Evolutionary conservation across 164 flowering plant species (phyloP).

Genomic region (Kingdonia uniflora): DNA sequence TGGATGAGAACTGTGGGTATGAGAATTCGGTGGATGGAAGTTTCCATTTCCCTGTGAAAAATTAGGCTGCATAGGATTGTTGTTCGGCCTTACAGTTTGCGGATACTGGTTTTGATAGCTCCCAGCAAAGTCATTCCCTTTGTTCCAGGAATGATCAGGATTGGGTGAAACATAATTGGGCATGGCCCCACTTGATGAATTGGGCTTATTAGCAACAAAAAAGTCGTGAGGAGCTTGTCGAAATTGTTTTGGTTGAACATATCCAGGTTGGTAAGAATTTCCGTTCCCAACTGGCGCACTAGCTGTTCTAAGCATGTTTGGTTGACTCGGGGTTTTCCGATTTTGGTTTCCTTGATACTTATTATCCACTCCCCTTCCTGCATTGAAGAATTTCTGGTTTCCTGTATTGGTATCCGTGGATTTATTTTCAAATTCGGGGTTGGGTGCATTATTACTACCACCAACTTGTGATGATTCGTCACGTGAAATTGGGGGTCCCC

Average conservation of each 20-base stretch:
- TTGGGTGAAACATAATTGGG: conserved; percentile 22
- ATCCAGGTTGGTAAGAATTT: conserved; percentile 21
- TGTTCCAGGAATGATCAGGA: conserved; percentile 29
- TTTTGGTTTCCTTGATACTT: conserved; percentile 32
- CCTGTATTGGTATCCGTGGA: conserved; percentile 17
- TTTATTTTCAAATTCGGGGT: conserved; percentile 16
- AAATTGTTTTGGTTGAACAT: conserved; percentile 23
- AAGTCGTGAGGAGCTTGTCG: conserved; percentile 51
- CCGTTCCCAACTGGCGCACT: conserved; percentile 18
- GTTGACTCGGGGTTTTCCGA: conserved; percentile 29
- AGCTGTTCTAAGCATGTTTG: conserved; percentile 26
- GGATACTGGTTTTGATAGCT: conserved; percentile 31
- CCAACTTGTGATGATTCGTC: conserved; percentile 33
- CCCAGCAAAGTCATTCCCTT: conserved; percentile 13
- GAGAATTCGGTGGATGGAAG: too few relatives aligned
- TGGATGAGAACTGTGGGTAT: conserved; percentile 20
- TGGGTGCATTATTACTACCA: conserved; percentile 10
- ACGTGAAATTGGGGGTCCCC: conserved; percentile 49
- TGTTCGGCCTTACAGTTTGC: conserved; percentile 33
- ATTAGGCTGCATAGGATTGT: conserved; percentile 22
- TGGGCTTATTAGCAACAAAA: conserved; percentile 25
- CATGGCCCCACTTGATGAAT: conserved; percentile 20
- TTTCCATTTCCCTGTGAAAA: conserved; percentile 17
- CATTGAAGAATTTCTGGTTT: conserved; percentile 20
- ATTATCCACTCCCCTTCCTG: conserved; percentile 26